A percentile compares a stretch with the other conserved stretches of the same genome.
phyloP scores from a whole-genome alignment of 306 rosid genomes.

The Coriaria nepalensis region DNA sequence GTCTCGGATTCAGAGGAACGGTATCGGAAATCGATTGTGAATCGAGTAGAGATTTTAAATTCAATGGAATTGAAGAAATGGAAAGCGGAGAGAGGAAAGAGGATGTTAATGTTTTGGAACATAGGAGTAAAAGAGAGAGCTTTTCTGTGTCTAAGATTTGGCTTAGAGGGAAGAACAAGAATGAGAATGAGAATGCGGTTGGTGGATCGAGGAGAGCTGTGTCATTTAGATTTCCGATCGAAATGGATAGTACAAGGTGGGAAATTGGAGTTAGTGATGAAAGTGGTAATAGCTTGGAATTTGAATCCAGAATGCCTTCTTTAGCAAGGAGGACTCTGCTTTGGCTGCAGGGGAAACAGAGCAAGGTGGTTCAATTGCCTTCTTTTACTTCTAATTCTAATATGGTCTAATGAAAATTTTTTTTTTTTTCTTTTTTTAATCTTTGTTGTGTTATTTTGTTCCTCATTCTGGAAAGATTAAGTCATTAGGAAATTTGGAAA shows the following conservation, averaged over 20 bases:
- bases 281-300: slow-evolving; percentile 63
- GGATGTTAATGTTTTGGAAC: slow-evolving; percentile 6
- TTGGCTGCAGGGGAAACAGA: slow-evolving; percentile 85
- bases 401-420: slow-evolving; percentile 15
- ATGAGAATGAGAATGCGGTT: slow-evolving; percentile 10
- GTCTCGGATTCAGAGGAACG: slow-evolving; percentile 54
- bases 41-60: slow-evolving; percentile 63
- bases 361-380: slow-evolving; percentile 68
- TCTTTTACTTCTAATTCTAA: slow-evolving; percentile 31
- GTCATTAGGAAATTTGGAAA: neutral
- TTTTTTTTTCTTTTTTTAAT: neutral
- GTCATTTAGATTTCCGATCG: slow-evolving; percentile 62
- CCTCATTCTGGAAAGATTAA: slow-evolving; percentile 9
- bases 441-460: slow-evolving; percentile 1
- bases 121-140: slow-evolving; percentile 42
- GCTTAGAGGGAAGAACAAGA: slow-evolving; percentile 52
- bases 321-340: slow-evolving; percentile 79
- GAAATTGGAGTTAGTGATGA: slow-evolving; percentile 46
- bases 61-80: slow-evolving; percentile 27
- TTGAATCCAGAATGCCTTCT: slow-evolving; percentile 62
- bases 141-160: slow-evolving; percentile 78
- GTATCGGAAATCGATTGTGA: slow-evolving; percentile 83
- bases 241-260: slow-evolving; percentile 42
- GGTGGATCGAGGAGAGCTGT: slow-evolving; percentile 53
- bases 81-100: slow-evolving; percentile 14